Base-by-base conservation (phyloP, 768 basidiomycete genomes). In the Lepiota venenata region DNA sequence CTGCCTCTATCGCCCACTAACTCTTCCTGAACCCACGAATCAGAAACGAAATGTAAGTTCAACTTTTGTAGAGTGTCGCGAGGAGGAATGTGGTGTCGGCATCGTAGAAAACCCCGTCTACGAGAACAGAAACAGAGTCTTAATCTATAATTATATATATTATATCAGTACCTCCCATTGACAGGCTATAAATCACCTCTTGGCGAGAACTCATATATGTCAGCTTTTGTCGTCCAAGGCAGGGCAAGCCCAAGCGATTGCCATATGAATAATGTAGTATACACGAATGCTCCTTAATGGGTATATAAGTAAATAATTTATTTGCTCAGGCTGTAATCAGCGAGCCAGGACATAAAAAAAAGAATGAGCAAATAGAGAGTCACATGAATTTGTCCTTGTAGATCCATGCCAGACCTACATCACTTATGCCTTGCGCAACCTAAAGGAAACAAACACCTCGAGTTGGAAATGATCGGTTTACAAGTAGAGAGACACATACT, bases 321-420 rank as follows among this genome's bases (percentile, higher is more conserved):
- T 16, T 44, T 7, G 1, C 21, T 21, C 44, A 15, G 9, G 27
- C 7, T 15, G 4, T 20, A 29, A 9, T 25, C 25, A n/a, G n/a
- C 27, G 10, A 39, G 29, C n/a, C 25, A 41, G 32, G 15, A 22
- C 15, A 15, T 20, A 4, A 25, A 4, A 8, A 42, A 7, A 16
- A 37, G 16, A 12, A 35, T 12, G 16, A 36, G 15, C 15, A 27
- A 37, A 44, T n/a, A n/a, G 10, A 21, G 25, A 18, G 50, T 58
- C 51, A 78, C 63, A 75, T 75, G 61, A 84, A 93, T 70, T 94
- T 94, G 63, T 89, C 84, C 69, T 95, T 95, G 74, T 90, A 91
- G 58, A 93, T 93, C 91, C 91, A 93, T 2, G 89, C 89, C 43
- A 93, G 77, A 20, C 91, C 91, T 58, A 93, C 76, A 61, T 90